Conservation (phyloP, 768 basidiomycete species). For the Mycena galericulata region DNA sequence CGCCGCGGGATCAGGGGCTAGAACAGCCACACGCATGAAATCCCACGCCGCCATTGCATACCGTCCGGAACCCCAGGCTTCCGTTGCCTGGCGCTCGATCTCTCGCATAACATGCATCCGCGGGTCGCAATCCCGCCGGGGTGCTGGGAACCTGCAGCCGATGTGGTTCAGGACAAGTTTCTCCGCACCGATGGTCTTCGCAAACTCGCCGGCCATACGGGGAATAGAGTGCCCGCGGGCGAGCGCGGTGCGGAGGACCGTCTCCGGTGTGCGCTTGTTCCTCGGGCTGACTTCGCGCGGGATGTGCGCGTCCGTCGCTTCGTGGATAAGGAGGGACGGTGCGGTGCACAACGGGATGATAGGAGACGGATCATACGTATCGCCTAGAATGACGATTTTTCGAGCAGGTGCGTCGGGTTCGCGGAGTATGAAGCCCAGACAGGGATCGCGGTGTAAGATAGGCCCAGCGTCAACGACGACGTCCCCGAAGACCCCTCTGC, state of each 20-base stretch:
- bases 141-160: slow-evolving; percentile 70
- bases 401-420: slow-evolving; percentile 64
- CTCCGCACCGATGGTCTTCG: slow-evolving; percentile 68
- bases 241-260: slow-evolving; percentile 63
- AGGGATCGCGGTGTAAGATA: slow-evolving; percentile 82
- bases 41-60: slow-evolving; percentile 67
- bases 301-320: slow-evolving; percentile 83
- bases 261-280: slow-evolving; percentile 55
- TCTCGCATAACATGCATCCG: slow-evolving; percentile 66
- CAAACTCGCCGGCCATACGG: slow-evolving; percentile 82
- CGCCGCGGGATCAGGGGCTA: slow-evolving; percentile 34
- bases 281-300: slow-evolving; percentile 64
- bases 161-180: slow-evolving; percentile 84
- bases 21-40: slow-evolving; percentile 62
- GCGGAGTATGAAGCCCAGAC: slow-evolving; percentile 81
- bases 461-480: slow-evolving; percentile 78
- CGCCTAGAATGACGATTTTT: slow-evolving; percentile 82
- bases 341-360: slow-evolving; percentile 67
- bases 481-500: slow-evolving; percentile 52
- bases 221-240: slow-evolving; percentile 84
- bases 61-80: slow-evolving; percentile 64
- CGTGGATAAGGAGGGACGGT: slow-evolving; percentile 86
- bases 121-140: slow-evolving; percentile 50
- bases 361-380: slow-evolving; percentile 74
- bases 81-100: slow-evolving; percentile 72